Evolutionary conservation across 495 filamentous ascomycete genomes (phyloP).

Genomic region (Lindgomyces ingoldianus): DNA sequence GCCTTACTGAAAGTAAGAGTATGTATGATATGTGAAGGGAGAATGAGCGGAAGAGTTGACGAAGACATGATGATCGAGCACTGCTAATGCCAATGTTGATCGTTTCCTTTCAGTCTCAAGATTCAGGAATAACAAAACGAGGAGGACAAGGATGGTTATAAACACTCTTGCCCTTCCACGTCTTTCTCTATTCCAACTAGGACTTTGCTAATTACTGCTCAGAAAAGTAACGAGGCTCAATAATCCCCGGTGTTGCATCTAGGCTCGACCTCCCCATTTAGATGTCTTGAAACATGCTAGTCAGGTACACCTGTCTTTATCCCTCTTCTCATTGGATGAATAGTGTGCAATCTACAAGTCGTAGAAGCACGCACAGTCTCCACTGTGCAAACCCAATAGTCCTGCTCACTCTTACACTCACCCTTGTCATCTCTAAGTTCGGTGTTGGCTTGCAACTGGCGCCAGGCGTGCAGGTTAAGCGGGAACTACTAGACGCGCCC

Average conservation of each 20-base stretch:
- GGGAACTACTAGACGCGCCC: no score
- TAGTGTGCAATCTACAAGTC: no score
- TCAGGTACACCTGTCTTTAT: no score
- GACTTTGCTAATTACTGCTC: not conserved
- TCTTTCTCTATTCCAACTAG: not conserved
- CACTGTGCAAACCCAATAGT: no score
- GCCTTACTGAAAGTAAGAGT: not conserved
- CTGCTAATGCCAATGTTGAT: not conserved
- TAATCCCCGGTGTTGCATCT: conserved; percentile 5
- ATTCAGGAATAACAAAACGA: not conserved
- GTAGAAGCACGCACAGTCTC: no score
- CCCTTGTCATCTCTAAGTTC: no score
- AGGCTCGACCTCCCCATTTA: no score
- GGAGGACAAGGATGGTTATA: not conserved
- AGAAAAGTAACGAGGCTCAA: not conserved
- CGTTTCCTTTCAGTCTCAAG: not conserved
- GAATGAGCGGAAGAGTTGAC: not conserved
- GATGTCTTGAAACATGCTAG: no score
- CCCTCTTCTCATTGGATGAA: no score
- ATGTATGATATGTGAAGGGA: not conserved
- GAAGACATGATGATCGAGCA: not conserved
- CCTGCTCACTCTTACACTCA: no score
- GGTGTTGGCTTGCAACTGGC: no score
- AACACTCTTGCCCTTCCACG: not conserved
- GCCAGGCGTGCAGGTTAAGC: no score